phyloP scores from a whole-genome alignment of 2,329 filamentous ascomycete species.

The Escovopsis sp. region DNA sequence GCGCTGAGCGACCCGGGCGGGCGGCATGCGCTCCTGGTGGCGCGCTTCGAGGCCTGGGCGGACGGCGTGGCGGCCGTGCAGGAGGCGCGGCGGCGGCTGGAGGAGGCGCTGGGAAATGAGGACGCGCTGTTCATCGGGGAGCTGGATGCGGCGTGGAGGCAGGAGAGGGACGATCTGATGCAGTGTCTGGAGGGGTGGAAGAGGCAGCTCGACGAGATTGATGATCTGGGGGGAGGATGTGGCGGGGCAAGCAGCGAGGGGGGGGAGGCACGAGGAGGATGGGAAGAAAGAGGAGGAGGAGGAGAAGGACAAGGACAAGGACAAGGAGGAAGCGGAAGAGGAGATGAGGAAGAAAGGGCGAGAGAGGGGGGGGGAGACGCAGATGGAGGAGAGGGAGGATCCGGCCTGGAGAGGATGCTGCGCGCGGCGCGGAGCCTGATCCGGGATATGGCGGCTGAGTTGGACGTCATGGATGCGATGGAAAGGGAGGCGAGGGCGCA shows the following conservation, averaged over 20 bases:
- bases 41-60: conserved; percentile 46
- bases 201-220: conserved; percentile 29
- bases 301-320: no score
- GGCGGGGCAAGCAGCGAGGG: conserved; percentile 11
- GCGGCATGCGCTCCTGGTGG: conserved; percentile 37
- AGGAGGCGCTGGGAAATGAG: conserved; percentile 18
- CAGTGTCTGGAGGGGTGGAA: conserved; percentile 41
- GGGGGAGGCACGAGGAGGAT: conserved; percentile 3
- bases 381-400: conserved; percentile 13
- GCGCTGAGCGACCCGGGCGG: conserved; percentile 38
- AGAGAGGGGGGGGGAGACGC: not conserved
- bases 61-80: conserved; percentile 30
- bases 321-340: not conserved
- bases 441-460: conserved; percentile 44
- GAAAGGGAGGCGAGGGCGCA: conserved; percentile 39
- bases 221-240: conserved; percentile 3
- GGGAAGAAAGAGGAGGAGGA: conserved; percentile 12
- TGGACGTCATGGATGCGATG: conserved; percentile 45
- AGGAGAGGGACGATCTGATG: conserved; percentile 36
- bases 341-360: conserved; percentile 15
- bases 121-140: conserved; percentile 35
- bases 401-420: conserved; percentile 33
- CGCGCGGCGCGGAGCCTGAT: conserved; percentile 32
- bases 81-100: conserved; percentile 24
- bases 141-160: conserved; percentile 42